These are phyloP conservation scores for Coniochaeta pulveracea DNA, from an alignment of 2,329 filamentous ascomycete genomes.

Conservation along the genomic window DNA sequence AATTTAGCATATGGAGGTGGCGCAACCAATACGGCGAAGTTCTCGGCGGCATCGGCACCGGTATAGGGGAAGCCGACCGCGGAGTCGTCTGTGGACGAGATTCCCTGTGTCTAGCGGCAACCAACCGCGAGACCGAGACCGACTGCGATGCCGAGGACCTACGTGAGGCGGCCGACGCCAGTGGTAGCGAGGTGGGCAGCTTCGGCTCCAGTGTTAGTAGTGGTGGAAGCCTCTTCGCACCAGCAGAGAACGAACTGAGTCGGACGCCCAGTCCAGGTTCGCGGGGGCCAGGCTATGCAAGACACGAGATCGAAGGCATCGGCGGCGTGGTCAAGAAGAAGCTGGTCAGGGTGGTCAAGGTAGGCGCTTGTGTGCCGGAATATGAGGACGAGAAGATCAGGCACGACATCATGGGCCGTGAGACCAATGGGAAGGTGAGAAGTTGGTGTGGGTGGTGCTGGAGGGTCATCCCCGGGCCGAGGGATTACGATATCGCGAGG, in stretches of 20 bases:
- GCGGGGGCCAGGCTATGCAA: constrained; percentile 61
- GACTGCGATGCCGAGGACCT: constrained; percentile 76
- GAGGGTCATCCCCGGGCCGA: constrained; percentile 54
- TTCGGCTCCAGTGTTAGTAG: too few species aligned
- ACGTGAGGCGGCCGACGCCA: constrained; percentile 26
- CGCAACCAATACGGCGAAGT: constrained; percentile 74
- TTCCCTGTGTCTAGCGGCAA: constrained; percentile 61
- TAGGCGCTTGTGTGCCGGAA: constrained; percentile 78
- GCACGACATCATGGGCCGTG: constrained; percentile 55
- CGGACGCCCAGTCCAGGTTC: constrained; percentile 34
- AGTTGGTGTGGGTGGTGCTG: constrained; percentile 93
- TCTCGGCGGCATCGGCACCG: constrained; percentile 70
- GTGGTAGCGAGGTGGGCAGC: constrained; percentile 9
- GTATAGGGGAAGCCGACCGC: constrained; percentile 78
- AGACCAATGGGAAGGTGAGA: constrained; percentile 55
- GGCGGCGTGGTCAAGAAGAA: constrained; percentile 83
- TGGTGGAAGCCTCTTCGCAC: too few species aligned
- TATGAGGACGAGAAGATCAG: constrained; percentile 66
- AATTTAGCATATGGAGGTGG: constrained; percentile 70
- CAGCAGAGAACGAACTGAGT: too few species aligned
- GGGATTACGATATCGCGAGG: constrained; percentile 23
- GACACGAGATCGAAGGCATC: constrained; percentile 85
- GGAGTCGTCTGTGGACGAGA: constrained; percentile 83
- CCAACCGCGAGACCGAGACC: constrained; percentile 70
- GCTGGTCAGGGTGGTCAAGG: constrained; percentile 67